Percentiles rank a stretch among this genome's conserved stretches.
These are phyloP conservation scores for Sedum album DNA, from an alignment of 164 flowering plant genomes.

Conservation along the genomic window DNA sequence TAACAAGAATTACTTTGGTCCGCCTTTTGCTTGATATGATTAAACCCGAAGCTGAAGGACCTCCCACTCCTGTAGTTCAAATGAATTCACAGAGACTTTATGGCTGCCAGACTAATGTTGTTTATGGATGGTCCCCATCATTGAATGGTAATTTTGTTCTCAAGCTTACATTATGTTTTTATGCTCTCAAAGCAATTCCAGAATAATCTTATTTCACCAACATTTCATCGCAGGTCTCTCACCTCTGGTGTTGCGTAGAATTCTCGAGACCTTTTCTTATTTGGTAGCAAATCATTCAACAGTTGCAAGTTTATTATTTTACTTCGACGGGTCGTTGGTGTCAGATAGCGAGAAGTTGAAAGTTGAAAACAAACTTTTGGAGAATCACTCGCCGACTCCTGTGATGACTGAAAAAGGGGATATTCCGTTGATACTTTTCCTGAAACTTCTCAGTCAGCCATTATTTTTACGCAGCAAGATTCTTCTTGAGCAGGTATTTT, in stretches of 20 bases:
- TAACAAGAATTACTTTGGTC: slow-evolving; percentile 62
- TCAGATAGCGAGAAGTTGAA: slow-evolving; percentile 34
- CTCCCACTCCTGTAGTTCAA: slow-evolving; percentile 25
- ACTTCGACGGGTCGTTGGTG: slow-evolving; percentile 41
- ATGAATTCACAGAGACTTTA: slow-evolving; percentile 63
- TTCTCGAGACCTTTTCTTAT: slow-evolving; percentile 70
- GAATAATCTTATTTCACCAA: background rate
- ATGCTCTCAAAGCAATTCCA: background rate
- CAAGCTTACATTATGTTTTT: background rate
- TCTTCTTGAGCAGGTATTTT: slow-evolving; percentile 84
- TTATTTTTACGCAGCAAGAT: slow-evolving; percentile 62
- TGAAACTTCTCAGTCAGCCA: slow-evolving; percentile 67
- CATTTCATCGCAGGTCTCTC: slow-evolving; percentile 56
- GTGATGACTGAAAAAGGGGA: slow-evolving; percentile 24
- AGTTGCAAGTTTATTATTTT: slow-evolving; percentile 67
- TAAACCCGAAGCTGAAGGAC: slow-evolving; percentile 57
- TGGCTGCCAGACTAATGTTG: slow-evolving; percentile 82
- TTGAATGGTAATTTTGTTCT: slow-evolving; percentile 51
- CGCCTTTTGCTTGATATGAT: slow-evolving; percentile 69
- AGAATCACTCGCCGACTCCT: slow-evolving; percentile 13
- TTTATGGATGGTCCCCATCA: slow-evolving; percentile 72
- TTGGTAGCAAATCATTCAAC: slow-evolving; percentile 75
- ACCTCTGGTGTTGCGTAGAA: slow-evolving; percentile 76
- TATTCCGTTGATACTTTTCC: slow-evolving; percentile 54
- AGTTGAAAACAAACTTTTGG: slow-evolving; percentile 56